phyloP scores from a whole-genome alignment of 2,329 filamentous ascomycete species.

The Colletotrichum simmondsii region DNA sequence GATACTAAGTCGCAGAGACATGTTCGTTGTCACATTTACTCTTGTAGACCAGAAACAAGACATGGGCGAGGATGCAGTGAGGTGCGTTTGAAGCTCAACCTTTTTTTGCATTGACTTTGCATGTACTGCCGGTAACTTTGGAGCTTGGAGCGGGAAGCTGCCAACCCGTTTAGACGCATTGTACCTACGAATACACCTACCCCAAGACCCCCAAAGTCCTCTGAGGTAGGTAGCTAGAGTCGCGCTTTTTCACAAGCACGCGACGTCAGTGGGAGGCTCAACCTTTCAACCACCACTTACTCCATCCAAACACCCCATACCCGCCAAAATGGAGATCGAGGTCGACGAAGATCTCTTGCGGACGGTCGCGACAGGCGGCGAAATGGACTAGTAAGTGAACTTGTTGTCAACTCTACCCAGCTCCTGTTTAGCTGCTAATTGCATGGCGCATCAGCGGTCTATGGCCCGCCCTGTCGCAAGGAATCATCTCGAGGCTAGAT shows the following conservation, averaged over 20 bases:
- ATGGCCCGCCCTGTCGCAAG: constrained; percentile 76
- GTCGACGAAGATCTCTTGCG: constrained; percentile 60
- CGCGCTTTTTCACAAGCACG: constrained; percentile 23
- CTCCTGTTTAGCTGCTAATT: constrained; percentile 37
- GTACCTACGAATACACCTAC: neutral
- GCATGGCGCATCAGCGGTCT: constrained; percentile 62
- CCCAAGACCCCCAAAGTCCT: neutral
- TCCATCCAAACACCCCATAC: neutral
- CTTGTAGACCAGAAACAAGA: neutral
- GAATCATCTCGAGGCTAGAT: constrained; percentile 76
- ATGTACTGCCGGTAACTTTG: neutral
- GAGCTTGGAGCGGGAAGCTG: constrained; percentile 5
- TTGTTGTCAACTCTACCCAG: constrained; percentile 2
- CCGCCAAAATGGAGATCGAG: constrained; percentile 64
- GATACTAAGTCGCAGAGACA: no score
- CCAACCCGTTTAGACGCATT: constrained; percentile 16
- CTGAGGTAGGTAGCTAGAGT: neutral
- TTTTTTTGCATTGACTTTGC: neutral
- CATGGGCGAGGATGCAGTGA: neutral
- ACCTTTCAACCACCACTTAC: constrained; percentile 5
- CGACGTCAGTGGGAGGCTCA: constrained; percentile 28
- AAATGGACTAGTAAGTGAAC: constrained; percentile 65
- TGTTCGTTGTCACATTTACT: neutral
- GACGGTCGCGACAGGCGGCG: constrained; percentile 60
- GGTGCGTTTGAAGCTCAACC: no score